These are phyloP conservation scores for Tarenaya hassleriana DNA, from an alignment of 345 rosid genomes.

Conservation along the genomic window DNA sequence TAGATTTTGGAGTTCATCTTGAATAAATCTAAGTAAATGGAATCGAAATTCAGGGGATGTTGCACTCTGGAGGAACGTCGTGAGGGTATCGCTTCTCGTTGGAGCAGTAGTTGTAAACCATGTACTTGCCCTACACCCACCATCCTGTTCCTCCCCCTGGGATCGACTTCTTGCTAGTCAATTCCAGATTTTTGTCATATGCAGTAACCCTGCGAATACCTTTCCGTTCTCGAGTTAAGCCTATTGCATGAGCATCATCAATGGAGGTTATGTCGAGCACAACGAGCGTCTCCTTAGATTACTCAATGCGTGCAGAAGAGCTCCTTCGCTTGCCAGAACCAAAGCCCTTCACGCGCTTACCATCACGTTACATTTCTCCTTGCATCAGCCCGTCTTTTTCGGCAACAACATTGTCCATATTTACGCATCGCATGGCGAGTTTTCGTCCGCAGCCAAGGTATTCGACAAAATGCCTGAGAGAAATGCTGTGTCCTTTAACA, in stretches of 20 bases:
- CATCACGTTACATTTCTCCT: constrained; percentile 36
- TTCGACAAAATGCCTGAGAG: constrained; percentile 64
- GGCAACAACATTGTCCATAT: constrained; percentile 48
- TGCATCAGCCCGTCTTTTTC: constrained; percentile 45
- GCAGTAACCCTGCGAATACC: too few relatives aligned
- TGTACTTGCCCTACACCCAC: too few relatives aligned
- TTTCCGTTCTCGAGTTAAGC: too few relatives aligned
- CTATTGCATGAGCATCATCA: constrained; percentile 35
- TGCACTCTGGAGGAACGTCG: too few relatives aligned
- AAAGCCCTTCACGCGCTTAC: constrained; percentile 66
- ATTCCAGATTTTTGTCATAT: too few relatives aligned
- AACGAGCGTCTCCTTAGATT: constrained; percentile 40
- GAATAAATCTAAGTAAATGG: too few relatives aligned
- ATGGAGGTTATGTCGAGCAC: constrained; percentile 33
- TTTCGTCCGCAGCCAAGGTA: constrained; percentile 41
- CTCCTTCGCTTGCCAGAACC: constrained; percentile 41
- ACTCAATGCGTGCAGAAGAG: constrained; percentile 38
- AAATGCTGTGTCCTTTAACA: constrained; percentile 49
- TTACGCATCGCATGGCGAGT: constrained; percentile 32
- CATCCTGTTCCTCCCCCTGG: too few relatives aligned
- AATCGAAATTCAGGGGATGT: too few relatives aligned
- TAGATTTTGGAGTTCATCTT: too few relatives aligned
- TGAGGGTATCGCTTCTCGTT: too few relatives aligned
- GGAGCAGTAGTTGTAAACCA: too few relatives aligned
- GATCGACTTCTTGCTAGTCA: too few relatives aligned